Percentiles rank a stretch among this genome's conserved stretches.
phyloP scores from a whole-genome alignment of 2,329 filamentous ascomycete genomes.

The Cercospora zeae-maydis region DNA sequence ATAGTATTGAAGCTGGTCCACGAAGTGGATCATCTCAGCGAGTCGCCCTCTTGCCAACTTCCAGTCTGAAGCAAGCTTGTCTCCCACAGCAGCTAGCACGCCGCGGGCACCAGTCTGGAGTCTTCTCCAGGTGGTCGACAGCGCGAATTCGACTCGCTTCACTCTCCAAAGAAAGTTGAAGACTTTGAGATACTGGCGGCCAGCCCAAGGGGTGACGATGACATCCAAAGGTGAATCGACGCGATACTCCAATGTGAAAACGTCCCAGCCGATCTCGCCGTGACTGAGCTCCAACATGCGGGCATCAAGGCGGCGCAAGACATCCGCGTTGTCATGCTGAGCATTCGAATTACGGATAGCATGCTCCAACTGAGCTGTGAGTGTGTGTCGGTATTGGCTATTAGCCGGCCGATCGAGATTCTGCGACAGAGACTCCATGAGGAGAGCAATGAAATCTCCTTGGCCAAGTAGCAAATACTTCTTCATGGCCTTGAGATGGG shows the following conservation, averaged over 20 bases:
- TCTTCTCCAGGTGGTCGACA: constrained; percentile 86
- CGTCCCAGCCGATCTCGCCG: constrained; percentile 98
- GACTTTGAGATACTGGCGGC: constrained; percentile 94
- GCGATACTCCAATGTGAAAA: constrained; percentile 98
- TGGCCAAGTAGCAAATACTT: constrained; percentile 92
- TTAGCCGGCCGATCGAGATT: constrained; percentile 95
- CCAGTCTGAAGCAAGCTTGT: constrained; percentile 65
- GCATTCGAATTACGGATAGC: constrained; percentile 96
- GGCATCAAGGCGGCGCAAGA: constrained; percentile 87
- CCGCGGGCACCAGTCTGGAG: constrained; percentile 93
- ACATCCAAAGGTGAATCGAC: constrained; percentile 96
- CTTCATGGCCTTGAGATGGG: constrained; percentile 87
- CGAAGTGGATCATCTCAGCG: constrained; percentile 98
- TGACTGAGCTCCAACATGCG: constrained; percentile 96
- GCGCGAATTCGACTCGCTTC: constrained; percentile 93
- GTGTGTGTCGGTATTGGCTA: constrained; percentile 90
- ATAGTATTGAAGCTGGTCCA: constrained; percentile 96
- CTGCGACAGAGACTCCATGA: constrained; percentile 93
- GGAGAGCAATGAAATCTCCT: constrained; percentile 91
- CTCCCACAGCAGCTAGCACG: constrained; percentile 75
- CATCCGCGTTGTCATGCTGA: constrained; percentile 89
- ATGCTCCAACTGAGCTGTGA: constrained; percentile 97
- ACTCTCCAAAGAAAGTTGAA: constrained; percentile 99
- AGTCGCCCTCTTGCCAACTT: constrained; percentile 83
- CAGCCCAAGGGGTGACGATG: constrained; percentile 92